Base-by-base conservation (phyloP, 768 basidiomycete genomes). In the Pulveroboletus frians region DNA sequence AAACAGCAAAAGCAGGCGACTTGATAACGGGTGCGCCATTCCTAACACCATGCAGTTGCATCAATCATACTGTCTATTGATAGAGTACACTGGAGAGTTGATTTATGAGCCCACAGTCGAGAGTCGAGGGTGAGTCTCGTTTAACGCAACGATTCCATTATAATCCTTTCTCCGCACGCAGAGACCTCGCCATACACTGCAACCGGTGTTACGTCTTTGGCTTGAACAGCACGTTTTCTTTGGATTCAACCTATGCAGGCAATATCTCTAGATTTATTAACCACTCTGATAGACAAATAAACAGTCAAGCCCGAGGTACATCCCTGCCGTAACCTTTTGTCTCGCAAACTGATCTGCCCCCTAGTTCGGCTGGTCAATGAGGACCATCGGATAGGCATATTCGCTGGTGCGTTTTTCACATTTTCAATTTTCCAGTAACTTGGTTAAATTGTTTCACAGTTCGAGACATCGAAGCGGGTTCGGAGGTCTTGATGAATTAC, bases 191-290 rank as follows among this genome's bases (percentile, higher is more conserved):
- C 6, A 49, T 45, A 13, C 76, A 84, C 50, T 71, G 76, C 32
- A 62, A 70, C 5, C 75, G 84, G 35, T 81, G 76, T 50, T 90
- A 90, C 52, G 71, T 81, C 9, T 88, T 85, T 50, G 69, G 69
- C 17, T 60, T 88, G 43, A 77, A 83, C 54, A 37, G 60, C 0
- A 61, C 64, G 0, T 56, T 75, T 26, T 68, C 73, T 8, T 57
- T 87, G n/a, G 87, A 89, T 59, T 70, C 78, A 27, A 64, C 74
- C 15, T 71, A 68, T 31, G 74, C 69, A 1, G 85, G 84, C 4
- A 88, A 88, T 49, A 70, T 73, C 35, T 71, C 84, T n/a, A 73
- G 85, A 13, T 88, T 80, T 55, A 79, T 88, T 46, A 85, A 90
- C 56, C 86, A 89, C 69, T 18, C 55, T 39, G 41, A 50, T 9